Evolutionary conservation across 768 basidiomycete species (phyloP).

Genomic region (Rhodotorula babjevae): DNA sequence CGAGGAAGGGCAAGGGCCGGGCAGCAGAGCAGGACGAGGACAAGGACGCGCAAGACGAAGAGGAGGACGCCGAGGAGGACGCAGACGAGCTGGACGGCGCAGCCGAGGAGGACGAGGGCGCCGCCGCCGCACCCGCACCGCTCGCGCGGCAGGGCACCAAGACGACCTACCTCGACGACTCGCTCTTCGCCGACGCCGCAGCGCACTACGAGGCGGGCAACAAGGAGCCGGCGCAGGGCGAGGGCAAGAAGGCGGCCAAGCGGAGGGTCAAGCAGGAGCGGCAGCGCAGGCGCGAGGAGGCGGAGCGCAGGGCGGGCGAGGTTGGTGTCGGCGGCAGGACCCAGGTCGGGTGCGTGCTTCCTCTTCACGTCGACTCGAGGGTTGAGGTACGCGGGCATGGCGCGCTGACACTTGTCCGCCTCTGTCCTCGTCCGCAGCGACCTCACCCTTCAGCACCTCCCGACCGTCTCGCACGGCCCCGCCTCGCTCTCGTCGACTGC

Average conservation of each 20-base stretch:
- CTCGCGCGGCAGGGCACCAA: constrained; percentile 22
- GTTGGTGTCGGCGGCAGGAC: constrained; percentile 27
- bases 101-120: constrained; percentile 1
- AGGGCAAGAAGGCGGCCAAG: constrained; percentile 23
- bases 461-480: neutral
- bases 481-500: constrained; percentile 30
- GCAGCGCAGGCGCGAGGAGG: neutral
- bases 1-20: constrained; percentile 12
- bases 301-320: constrained; percentile 15
- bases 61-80: neutral
- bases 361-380: neutral
- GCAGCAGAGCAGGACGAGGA: neutral
- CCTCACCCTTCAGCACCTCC: constrained; percentile 34
- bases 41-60: neutral
- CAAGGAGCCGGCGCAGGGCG: neutral
- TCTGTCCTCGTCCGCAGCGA: constrained; percentile 1
- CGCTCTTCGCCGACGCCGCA: constrained; percentile 30
- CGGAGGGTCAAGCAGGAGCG: constrained; percentile 18
- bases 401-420: neutral
- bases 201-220: constrained; percentile 14
- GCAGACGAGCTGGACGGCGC: constrained; percentile 2
- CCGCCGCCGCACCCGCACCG: neutral
- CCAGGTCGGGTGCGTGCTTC: constrained; percentile 21
- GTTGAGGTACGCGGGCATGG: too few relatives aligned
- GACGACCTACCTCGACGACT: constrained; percentile 36